Evolutionary conservation across 495 filamentous ascomycete species (phyloP), one percentile per base, ranked within the genome.

Genomic region (Pyrenula massariospora): DNA sequence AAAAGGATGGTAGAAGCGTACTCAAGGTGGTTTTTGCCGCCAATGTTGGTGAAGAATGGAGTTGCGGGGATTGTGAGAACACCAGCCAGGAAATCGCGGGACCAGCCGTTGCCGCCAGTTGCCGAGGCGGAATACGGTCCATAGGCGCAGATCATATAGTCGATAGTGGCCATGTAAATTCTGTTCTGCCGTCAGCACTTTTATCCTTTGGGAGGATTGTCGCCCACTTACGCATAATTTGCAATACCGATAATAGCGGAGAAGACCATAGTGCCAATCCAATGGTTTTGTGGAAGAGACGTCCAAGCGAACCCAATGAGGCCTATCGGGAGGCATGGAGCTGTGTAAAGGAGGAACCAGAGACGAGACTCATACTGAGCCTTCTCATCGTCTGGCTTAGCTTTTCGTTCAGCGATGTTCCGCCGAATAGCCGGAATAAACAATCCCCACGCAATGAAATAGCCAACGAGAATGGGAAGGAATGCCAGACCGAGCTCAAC

Each of bases 1-100:
- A 81, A 20, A 15, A 93, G 78, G 60, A 92, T 89, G 0, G 85
- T 90, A 19, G 76, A 85, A 2, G 87, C 86, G 58, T 83, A 79
- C 63, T 84, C 76, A 19, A 91, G 67, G 57, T 85, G 82, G 36
- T 70, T 58, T 51, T 78, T 73, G 25, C 74, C 75, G 49, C 84
- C 84, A 60, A 88, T 85, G 60, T 86, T 79, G 19, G 64, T 53
- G 54, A 70, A 87, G 72, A 86, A 90, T 3, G 86, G 88, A 0
- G 83, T 87, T 0, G 88, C 87, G 0, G 81, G 82, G 42, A 88
- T 75, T 11, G 88, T 89, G 25, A 89, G 73, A 8, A 89, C 77
- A 73, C 89, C 89, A 55, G 89, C 89, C 11, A 94, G 71, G 71
- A 94, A 87, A 66, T 94, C 89, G 60, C 89, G 79, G 52, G 88